These are phyloP conservation scores for Ganoderma leucocontextum DNA, from an alignment of 1,284 basidiomycete species.

Conservation along the genomic window DNA sequence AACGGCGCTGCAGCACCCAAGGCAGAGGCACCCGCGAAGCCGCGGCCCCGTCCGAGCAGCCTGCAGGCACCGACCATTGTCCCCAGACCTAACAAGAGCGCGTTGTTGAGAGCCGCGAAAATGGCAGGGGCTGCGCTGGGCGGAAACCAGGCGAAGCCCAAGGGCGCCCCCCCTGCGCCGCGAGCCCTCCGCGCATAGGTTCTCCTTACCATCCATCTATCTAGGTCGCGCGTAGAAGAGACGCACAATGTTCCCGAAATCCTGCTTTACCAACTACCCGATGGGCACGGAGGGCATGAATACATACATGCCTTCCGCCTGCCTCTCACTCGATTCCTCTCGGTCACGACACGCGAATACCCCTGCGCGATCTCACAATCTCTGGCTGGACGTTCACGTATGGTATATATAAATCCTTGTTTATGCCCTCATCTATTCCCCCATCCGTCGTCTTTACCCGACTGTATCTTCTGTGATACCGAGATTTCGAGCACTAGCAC, in stretches of 20 bases:
- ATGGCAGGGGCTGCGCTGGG: slow-evolving; percentile 47
- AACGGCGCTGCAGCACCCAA: slow-evolving; percentile 13
- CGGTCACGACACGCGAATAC: slow-evolving; percentile 12
- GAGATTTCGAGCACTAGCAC: slow-evolving; percentile 28
- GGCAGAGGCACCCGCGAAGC: slow-evolving; percentile 30
- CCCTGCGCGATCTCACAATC: slow-evolving; percentile 22
- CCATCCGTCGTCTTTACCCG: not conserved
- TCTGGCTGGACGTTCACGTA: slow-evolving; percentile 17
- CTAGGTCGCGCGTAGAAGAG: slow-evolving; percentile 12
- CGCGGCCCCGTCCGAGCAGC: slow-evolving; percentile 61
- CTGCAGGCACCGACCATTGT: slow-evolving; percentile 63
- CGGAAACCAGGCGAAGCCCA: slow-evolving; percentile 23
- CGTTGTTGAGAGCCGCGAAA: slow-evolving; percentile 75
- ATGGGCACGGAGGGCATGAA: not conserved
- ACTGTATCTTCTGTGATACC: not conserved
- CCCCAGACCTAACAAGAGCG: slow-evolving; percentile 78
- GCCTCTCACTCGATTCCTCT: not conserved
- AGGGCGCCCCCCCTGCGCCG: slow-evolving; percentile 23
- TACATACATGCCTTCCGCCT: not conserved
- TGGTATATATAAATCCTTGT: slow-evolving; percentile 25
- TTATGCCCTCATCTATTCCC: slow-evolving; percentile 33
- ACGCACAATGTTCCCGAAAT: slow-evolving; percentile 3
- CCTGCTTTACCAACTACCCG: not conserved
- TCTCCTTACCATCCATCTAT: not conserved
- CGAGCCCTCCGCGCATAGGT: slow-evolving; percentile 32